A percentile compares a stretch with the other conserved stretches of the same genome.
phyloP scores from a whole-genome alignment of 139 green algal genomes.

The Ulvella scutata region DNA sequence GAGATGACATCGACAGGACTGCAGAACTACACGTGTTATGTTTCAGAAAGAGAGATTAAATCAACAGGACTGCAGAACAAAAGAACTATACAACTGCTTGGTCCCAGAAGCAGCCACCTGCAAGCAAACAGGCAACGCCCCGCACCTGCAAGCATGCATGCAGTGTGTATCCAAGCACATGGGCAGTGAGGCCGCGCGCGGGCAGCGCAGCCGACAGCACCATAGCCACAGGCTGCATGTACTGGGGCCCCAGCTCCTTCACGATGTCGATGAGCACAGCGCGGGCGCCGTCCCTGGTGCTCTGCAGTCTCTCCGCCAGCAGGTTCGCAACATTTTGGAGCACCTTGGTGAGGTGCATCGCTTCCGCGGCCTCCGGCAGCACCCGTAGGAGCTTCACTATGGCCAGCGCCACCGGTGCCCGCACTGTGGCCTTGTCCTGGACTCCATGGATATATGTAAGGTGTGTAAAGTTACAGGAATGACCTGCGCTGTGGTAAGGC shows the following conservation, averaged over 20 bases:
- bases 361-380: conserved; percentile 44
- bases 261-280: conserved; percentile 50
- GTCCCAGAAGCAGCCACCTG: too few relatives aligned
- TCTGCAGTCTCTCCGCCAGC: conserved; percentile 42
- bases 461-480: too few relatives aligned
- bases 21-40: too few relatives aligned
- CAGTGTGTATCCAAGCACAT: conserved; percentile 79
- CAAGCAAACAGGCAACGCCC: too few relatives aligned
- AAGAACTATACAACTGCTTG: too few relatives aligned
- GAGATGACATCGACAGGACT: too few relatives aligned
- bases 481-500: not conserved
- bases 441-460: not conserved
- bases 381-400: conserved; percentile 64
- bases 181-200: conserved; percentile 54
- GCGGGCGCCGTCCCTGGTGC: conserved; percentile 57
- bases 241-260: conserved; percentile 51
- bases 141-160: conserved; percentile 53
- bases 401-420: conserved; percentile 58
- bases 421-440: conserved; percentile 14
- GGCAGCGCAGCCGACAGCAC: conserved; percentile 36
- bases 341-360: conserved; percentile 37
- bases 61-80: too few relatives aligned
- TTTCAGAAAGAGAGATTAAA: too few relatives aligned
- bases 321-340: conserved; percentile 55
- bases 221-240: conserved; percentile 33